Conservation (phyloP, 2,329 filamentous ascomycete species). For the Alternaria infectoria region DNA sequence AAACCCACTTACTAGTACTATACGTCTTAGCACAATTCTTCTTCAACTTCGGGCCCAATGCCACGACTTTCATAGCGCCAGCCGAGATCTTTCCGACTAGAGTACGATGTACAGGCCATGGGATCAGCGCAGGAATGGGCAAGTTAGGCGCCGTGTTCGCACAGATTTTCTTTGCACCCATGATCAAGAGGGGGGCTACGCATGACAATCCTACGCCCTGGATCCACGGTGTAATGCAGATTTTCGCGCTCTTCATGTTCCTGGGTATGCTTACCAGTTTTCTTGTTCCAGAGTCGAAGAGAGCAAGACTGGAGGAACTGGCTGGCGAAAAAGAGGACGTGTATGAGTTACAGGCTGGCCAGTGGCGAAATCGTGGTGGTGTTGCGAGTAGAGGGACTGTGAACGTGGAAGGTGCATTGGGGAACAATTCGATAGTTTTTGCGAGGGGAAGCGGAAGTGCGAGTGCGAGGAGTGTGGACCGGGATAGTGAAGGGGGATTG, state of each 20-base stretch:
- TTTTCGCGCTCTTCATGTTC: constrained; percentile 83
- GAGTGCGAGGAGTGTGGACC: constrained; percentile 15
- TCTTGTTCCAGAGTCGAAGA: constrained; percentile 79
- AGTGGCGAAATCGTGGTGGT: constrained; percentile 42
- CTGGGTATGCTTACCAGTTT: constrained; percentile 71
- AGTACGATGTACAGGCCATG: constrained; percentile 56
- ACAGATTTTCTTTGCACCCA: constrained; percentile 57
- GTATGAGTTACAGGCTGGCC: constrained; percentile 52
- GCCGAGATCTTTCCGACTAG: constrained; percentile 61
- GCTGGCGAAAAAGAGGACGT: constrained; percentile 67
- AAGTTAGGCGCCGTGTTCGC: constrained; percentile 59
- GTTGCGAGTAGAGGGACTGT: background rate
- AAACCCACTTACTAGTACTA: constrained; percentile 52
- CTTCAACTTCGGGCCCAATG: constrained; percentile 61
- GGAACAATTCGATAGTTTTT: constrained; percentile 3
- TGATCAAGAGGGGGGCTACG: constrained; percentile 61
- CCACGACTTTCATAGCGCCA: constrained; percentile 59
- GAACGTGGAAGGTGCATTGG: background rate
- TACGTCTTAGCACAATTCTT: constrained; percentile 59
- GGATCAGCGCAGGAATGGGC: constrained; percentile 56
- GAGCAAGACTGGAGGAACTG: constrained; percentile 73
- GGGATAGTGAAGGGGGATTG: constrained; percentile 14
- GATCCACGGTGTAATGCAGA: constrained; percentile 76
- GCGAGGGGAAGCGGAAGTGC: constrained; percentile 19
- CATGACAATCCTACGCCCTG: constrained; percentile 63